Evolutionary conservation across 805 yeast genomes (phyloP).

Genomic region (Candida pseudofarinosa): DNA sequence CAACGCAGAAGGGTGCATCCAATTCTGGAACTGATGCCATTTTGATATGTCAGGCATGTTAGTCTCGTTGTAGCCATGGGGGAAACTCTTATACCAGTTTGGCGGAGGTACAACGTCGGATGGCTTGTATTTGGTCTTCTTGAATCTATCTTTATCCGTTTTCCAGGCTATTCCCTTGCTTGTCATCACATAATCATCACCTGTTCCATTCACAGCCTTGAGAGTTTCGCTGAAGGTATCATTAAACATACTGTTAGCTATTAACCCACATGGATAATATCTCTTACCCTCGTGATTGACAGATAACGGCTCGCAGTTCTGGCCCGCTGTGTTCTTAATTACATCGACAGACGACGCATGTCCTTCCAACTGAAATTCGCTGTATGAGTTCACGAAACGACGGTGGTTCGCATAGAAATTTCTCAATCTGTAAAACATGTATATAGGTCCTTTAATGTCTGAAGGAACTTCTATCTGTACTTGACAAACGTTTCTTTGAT

Average conservation of each 20-base stretch:
- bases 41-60: conserved; percentile 71
- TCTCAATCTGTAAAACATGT: conserved; percentile 38
- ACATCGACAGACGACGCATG: conserved; percentile 29
- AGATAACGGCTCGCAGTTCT: conserved; percentile 42
- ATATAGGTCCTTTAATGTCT: conserved; percentile 35
- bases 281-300: conserved; percentile 41
- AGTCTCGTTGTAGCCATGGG: conserved; percentile 82
- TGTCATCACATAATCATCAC: conserved; percentile 29
- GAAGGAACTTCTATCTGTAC: conserved; percentile 37
- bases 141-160: conserved; percentile 33
- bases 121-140: conserved; percentile 48
- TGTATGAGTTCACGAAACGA: conserved; percentile 39
- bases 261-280: conserved; percentile 78
- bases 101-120: conserved; percentile 88
- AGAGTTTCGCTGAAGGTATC: conserved; percentile 51
- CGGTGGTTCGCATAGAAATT: conserved; percentile 43
- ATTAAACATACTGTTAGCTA: conserved; percentile 76
- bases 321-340: conserved; percentile 40
- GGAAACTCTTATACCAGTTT: conserved; percentile 76
- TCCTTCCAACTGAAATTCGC: conserved; percentile 42
- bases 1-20: conserved; percentile 44
- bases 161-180: conserved; percentile 41
- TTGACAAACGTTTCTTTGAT: conserved; percentile 45
- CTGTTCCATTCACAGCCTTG: conserved; percentile 34
- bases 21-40: conserved; percentile 69